Evolutionary conservation across 2,329 filamentous ascomycete species (phyloP).

Genomic region (Aspergillus aculeatus): DNA sequence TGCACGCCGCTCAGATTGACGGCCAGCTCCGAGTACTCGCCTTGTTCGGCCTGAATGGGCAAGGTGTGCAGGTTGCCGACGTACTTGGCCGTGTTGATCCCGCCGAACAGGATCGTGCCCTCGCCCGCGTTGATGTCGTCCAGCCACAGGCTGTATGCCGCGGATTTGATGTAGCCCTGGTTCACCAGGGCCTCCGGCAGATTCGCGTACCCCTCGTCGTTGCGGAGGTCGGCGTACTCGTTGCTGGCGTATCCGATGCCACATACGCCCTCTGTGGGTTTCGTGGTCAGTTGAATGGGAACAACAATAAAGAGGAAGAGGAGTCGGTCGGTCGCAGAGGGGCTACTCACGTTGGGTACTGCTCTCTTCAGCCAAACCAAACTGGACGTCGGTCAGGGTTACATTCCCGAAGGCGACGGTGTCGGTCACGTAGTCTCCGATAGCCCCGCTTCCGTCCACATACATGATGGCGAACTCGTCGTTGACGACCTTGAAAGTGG

Average conservation of each 20-base stretch:
- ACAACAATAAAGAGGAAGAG: not conserved
- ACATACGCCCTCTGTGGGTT: conserved; percentile 57
- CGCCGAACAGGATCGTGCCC: conserved; percentile 69
- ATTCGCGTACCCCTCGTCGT: conserved; percentile 47
- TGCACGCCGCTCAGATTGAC: conserved; percentile 62
- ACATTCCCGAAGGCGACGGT: conserved; percentile 10
- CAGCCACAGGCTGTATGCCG: conserved; percentile 69
- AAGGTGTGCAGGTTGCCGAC: conserved; percentile 60
- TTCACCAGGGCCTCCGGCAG: conserved; percentile 62
- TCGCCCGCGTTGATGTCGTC: conserved; percentile 63
- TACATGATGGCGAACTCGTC: conserved; percentile 80
- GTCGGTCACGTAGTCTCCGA: conserved; percentile 66
- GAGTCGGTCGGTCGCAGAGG: conserved; percentile 56
- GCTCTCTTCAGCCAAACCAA: conserved; percentile 10
- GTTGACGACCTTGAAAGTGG: conserved; percentile 68
- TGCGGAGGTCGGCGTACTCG: conserved; percentile 56
- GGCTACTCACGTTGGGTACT: conserved; percentile 50
- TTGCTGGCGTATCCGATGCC: conserved; percentile 77
- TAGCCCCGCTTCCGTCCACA: conserved; percentile 70
- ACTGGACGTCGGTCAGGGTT: conserved; percentile 8
- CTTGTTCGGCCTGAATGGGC: conserved; percentile 56
- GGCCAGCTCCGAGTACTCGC: conserved; percentile 59
- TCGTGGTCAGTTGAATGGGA: not conserved
- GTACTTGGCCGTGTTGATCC: conserved; percentile 65
- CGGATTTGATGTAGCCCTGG: conserved; percentile 60